Percentiles rank a stretch among this genome's conserved stretches.
Conservation (phyloP, 2,329 filamentous ascomycete species). For the Sclerotinia subarctica region DNA sequence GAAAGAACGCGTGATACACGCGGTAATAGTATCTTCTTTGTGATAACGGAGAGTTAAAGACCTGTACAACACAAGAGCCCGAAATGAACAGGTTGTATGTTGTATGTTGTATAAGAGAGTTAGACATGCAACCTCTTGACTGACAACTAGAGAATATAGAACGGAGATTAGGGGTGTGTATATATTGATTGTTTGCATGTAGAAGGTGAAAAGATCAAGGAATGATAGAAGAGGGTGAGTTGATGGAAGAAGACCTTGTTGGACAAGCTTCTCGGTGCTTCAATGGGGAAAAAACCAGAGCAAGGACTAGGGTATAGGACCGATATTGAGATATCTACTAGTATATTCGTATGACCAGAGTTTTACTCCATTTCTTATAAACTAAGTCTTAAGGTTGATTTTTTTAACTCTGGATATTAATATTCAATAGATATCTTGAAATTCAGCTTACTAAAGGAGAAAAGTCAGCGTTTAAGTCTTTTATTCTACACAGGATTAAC, state of each 20-base stretch:
- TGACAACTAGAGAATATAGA: not conserved
- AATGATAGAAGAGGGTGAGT: not conserved
- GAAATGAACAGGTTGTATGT: not conserved
- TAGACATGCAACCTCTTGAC: not conserved
- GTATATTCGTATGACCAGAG: not conserved
- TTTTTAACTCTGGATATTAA: not conserved
- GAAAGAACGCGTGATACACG: not conserved
- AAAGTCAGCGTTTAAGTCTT: not conserved
- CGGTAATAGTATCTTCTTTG: not conserved
- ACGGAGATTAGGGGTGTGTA: not conserved
- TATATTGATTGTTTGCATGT: not conserved
- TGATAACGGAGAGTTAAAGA: not conserved
- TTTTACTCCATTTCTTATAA: not conserved
- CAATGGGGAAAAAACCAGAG: not conserved
- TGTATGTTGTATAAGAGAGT: not conserved
- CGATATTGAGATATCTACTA: not conserved
- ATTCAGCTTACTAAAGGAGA: not conserved
- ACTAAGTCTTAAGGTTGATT: no score
- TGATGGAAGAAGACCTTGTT: not conserved
- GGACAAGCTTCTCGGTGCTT: not conserved
- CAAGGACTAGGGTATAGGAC: not conserved
- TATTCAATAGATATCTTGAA: not conserved
- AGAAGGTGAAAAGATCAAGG: not conserved
- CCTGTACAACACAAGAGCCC: not conserved
- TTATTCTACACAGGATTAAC: not conserved